Base-by-base conservation (phyloP, 192 early-diverging fungal genomes). In the Dissophora ornata region DNA sequence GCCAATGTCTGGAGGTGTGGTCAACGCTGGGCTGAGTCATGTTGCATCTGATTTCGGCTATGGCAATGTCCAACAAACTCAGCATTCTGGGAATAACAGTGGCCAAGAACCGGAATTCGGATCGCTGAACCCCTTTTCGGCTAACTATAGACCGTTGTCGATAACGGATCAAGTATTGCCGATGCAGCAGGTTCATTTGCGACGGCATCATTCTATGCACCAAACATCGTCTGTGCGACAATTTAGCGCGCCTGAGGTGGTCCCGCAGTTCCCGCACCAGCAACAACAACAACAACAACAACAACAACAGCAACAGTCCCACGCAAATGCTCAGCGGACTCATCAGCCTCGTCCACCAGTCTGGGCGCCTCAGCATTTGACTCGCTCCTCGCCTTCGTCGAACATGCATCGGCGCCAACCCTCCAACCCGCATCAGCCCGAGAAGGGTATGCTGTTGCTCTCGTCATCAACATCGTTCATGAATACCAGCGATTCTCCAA, bases 381-480 rank as follows among this genome's bases (percentile, higher is more conserved):
- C 36, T 8, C 65, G 58, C 2, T 62, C 65, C 5, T 62, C 63
- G 1, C 55, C 65, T 7, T 60, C 65, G 24, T 67, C 63, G 19
- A 58, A 45, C 16, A 56, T 60, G 47, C 71, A 75, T 34, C 71
- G 64, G 7, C 57, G 57, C 25, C 57, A 60, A 13, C 50, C 44
- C n/a, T 75, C 71, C 1, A 60, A 66, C 33, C 57, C 49, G 0
- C 51, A 61, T 30, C 48, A 47, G 1, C 25, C 34, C 0, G 42
- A 47, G 16, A 32, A 41, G 33, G 73, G 53, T 2, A 26, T 65
- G 13, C 52, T 77, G 1, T 16, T 77, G 21, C 51, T 77, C 9
- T 77, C 73, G 21, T 60, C 58, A 4, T 66, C 73, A 24, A 62
- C 73, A 0, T 77, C 73, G 26, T 67, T 77, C 47, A 40, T 77